Evolutionary conservation across 2,329 filamentous ascomycete genomes (phyloP), one percentile per base, ranked within the genome.

Genomic region (Aspergillus nomiae): DNA sequence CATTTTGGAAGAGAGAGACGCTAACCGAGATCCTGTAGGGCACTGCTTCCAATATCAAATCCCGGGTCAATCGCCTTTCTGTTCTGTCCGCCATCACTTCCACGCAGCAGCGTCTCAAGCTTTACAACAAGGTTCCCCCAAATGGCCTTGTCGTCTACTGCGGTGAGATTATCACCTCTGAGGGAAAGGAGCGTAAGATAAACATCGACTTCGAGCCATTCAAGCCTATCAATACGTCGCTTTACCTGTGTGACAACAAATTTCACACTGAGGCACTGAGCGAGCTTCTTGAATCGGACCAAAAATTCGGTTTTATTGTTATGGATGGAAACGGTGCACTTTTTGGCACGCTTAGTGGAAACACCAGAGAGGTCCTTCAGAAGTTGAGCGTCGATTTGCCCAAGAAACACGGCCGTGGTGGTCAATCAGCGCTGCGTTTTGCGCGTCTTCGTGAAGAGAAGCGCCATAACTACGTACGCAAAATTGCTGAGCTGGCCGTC

Each of bases 141-240:
- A 99, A 99, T 82, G 95, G 95, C 64, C 85, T 99, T 70, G 95
- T 99, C 69, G 91, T 99, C 71, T 99, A 99, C 87, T 99, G 95
- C 81, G 95, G 95, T 89, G 95, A 99, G 97, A 98, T 99, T 79
- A 90, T 99, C 85, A 99, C 95, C 61, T 90, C 90, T 34, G 95
- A 99, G 85, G 95, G 95, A 81, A 99, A 99, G 83, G 95, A 99
- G 84, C 88, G 95, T 77, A 99, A 97, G 86, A 96, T 99, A 85
- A 99, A 99, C 82, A 99, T 99, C 79, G 96, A 99, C 78, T 99
- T 99, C 79, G 95, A 99, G 83, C 95, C 95, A 36, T 99, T 99
- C 87, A 99, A 99, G 86, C 95, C 95, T 65, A 99, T 99, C 88
- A 99, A 99, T 82, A 99, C 95, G 41, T 99, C 96, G 51, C 87